Percentiles rank a stretch among this genome's conserved stretches.
phyloP scores from a whole-genome alignment of 768 basidiomycete genomes.

The Botryobasidium botryosum region DNA sequence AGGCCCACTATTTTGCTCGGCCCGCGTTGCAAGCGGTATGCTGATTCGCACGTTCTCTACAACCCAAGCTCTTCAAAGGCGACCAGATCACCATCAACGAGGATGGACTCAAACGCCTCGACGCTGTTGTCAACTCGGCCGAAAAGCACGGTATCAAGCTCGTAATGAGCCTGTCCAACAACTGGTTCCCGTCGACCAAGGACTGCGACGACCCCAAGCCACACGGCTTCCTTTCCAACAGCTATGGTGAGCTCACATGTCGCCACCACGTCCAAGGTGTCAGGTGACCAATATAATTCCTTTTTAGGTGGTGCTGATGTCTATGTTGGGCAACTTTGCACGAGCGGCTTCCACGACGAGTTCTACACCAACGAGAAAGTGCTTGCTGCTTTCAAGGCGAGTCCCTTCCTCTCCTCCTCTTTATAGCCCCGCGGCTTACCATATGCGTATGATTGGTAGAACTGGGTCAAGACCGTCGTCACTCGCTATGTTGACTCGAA shows the following conservation, averaged over 20 bases:
- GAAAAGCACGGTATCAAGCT: conserved; percentile 5
- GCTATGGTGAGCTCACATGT: too few species aligned
- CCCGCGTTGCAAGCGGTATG: background rate
- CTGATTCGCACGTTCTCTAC: too few species aligned
- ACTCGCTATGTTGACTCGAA: background rate
- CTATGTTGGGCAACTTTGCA: conserved; percentile 6
- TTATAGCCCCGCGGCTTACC: background rate
- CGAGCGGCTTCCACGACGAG: conserved; percentile 4
- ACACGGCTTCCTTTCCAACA: conserved; percentile 6
- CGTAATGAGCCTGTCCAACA: conserved; percentile 8
- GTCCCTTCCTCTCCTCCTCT: background rate
- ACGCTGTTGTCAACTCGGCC: conserved; percentile 6
- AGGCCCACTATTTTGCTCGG: background rate
- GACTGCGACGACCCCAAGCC: too few species aligned
- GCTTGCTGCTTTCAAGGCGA: conserved; percentile 2
- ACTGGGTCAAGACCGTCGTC: conserved; percentile 5
- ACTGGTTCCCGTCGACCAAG: too few species aligned
- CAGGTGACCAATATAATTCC: too few species aligned
- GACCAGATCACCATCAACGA: conserved; percentile 7
- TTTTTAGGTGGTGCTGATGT: conserved; percentile 8
- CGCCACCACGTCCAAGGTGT: too few species aligned
- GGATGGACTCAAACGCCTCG: conserved; percentile 8
- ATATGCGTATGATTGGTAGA: conserved; percentile 1
- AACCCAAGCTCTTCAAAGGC: conserved; percentile 3
- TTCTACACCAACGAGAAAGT: conserved; percentile 11